Percentiles rank a stretch among this genome's conserved stretches.
Conservation (phyloP, 108 stramenopile genomes). For the Cylindrotheca closterium region DNA sequence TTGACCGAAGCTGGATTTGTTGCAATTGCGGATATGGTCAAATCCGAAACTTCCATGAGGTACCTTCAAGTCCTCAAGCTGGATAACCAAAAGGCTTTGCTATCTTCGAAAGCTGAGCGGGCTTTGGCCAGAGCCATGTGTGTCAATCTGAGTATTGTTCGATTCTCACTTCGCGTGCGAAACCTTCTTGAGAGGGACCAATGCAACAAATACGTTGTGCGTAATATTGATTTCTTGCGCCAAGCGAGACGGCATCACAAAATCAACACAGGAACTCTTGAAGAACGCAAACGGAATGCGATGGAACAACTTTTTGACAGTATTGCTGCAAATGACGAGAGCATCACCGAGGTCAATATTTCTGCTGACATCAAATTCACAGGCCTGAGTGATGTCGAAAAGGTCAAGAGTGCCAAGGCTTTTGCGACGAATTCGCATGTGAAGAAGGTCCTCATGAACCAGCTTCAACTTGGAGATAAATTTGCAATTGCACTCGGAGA, state of each 20-base stretch:
- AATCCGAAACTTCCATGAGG: conserved; percentile 10
- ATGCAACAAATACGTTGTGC: conserved; percentile 29
- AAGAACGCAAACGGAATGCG: conserved; percentile 42
- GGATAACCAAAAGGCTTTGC: conserved; percentile 36
- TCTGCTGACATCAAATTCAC: conserved; percentile 35
- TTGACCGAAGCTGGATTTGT: conserved; percentile 24
- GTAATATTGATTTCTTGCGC: conserved; percentile 41
- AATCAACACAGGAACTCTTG: conserved; percentile 24
- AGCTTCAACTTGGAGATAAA: conserved; percentile 34
- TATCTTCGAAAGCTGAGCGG: conserved; percentile 31
- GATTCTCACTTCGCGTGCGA: conserved; percentile 25
- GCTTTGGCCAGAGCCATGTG: conserved; percentile 29
- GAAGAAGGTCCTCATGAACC: conserved; percentile 23
- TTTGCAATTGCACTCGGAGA: conserved; percentile 34
- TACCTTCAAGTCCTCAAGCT: conserved; percentile 37
- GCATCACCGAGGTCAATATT: conserved; percentile 37
- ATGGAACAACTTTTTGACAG: conserved; percentile 49
- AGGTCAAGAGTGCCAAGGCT: conserved; percentile 27
- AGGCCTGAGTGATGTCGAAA: conserved; percentile 30
- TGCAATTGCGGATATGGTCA: conserved; percentile 29
- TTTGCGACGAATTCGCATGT: conserved; percentile 39
- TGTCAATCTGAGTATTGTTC: conserved; percentile 26
- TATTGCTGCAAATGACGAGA: conserved; percentile 37
- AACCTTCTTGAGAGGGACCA: conserved; percentile 30
- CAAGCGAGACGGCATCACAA: conserved; percentile 38